Evolutionary conservation across 139 green algal genomes (phyloP).

Genomic region (Chlamydomonas urium): DNA sequence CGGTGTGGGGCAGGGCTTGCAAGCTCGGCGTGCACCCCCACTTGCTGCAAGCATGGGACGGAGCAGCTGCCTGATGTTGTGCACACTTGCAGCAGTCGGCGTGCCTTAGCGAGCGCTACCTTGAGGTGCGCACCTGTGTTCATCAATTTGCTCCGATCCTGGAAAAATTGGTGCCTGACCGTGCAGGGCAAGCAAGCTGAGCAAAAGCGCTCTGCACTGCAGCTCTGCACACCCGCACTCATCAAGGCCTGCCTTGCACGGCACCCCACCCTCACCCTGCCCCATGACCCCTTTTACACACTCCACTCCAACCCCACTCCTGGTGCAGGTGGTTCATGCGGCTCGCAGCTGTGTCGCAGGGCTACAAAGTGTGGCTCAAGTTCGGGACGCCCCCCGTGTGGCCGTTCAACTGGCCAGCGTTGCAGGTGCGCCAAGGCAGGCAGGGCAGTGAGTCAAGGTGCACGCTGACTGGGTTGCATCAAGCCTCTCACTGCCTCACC

Average conservation of each 20-base stretch:
- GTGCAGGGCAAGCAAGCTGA: no score
- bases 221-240: background rate
- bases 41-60: background rate
- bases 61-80: background rate
- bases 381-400: background rate
- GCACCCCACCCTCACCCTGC: background rate
- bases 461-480: no score
- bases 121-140: background rate
- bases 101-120: background rate
- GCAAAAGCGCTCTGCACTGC: no score
- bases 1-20: background rate
- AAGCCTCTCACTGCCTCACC: no score
- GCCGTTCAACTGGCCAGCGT: slow-evolving; percentile 9
- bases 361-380: slow-evolving; percentile 11
- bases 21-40: background rate
- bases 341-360: background rate
- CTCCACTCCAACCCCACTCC: no score
- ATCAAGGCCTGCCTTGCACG: background rate
- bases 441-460: no score
- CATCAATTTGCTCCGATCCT: background rate
- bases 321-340: slow-evolving; percentile 15
- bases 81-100: background rate
- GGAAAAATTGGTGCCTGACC: no score
- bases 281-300: background rate
- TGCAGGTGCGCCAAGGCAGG: slow-evolving; percentile 6